Conservation (phyloP, 2,329 filamentous ascomycete species). For the Rugonectria rugulosa region DNA sequence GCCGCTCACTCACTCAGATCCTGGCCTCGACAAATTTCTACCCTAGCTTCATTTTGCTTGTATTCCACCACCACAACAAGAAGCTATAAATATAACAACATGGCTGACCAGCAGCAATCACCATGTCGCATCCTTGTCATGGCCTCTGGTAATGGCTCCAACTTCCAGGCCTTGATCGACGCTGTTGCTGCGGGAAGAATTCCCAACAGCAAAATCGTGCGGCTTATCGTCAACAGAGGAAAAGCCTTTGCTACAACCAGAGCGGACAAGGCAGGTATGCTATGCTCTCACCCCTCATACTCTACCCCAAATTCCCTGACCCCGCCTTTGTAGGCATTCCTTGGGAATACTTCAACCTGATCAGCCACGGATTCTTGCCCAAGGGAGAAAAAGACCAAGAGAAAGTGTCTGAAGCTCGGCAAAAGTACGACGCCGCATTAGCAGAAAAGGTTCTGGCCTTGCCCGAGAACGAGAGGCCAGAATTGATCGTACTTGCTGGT, state of each 20-base stretch:
- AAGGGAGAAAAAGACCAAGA: slow-evolving; percentile 67
- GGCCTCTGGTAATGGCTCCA: slow-evolving; percentile 77
- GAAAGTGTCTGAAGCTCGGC: slow-evolving; percentile 63
- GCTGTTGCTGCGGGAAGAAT: slow-evolving; percentile 51
- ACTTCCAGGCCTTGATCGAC: slow-evolving; percentile 77
- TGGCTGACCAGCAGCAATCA: slow-evolving; percentile 8
- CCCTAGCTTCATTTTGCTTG: too few relatives aligned
- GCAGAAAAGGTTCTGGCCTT: slow-evolving; percentile 71
- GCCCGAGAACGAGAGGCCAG: slow-evolving; percentile 62
- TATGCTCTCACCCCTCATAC: neutral
- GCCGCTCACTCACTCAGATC: too few relatives aligned
- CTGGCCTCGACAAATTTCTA: too few relatives aligned
- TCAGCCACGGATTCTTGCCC: slow-evolving; percentile 70
- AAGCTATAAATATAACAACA: neutral
- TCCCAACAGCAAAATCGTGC: slow-evolving; percentile 52
- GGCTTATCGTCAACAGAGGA: slow-evolving; percentile 57
- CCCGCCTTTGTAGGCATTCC: slow-evolving; percentile 58
- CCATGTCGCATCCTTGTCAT: slow-evolving; percentile 68
- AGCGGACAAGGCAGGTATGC: slow-evolving; percentile 52
- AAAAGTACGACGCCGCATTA: slow-evolving; percentile 80
- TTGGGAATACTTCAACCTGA: slow-evolving; percentile 81
- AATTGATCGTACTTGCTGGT: slow-evolving; percentile 82
- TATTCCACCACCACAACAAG: too few relatives aligned
- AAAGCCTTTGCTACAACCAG: slow-evolving; percentile 54
- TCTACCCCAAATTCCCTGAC: neutral